Percentiles rank a stretch among this genome's conserved stretches.
These are phyloP conservation scores for Thraustochytrium sp. DNA, from an alignment of 352 stramenopile genomes.

Conservation along the genomic window DNA sequence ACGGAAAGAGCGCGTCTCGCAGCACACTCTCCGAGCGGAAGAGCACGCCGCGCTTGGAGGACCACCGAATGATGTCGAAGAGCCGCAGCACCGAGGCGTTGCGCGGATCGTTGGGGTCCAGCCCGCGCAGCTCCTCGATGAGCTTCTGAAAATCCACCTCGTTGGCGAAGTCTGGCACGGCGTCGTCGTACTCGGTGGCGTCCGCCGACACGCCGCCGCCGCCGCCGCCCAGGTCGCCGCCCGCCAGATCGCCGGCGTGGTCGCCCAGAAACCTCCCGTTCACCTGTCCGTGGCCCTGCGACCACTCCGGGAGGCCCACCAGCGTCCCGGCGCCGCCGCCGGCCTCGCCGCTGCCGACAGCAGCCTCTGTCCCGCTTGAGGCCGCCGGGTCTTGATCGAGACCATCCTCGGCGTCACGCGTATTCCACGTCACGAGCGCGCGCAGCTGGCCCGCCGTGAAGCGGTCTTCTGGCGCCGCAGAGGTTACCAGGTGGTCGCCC, in stretches of 20 bases:
- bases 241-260: background rate
- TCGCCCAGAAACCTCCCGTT: background rate
- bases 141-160: conserved; percentile 41
- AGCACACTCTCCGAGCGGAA: conserved; percentile 54
- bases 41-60: conserved; percentile 55
- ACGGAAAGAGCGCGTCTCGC: background rate
- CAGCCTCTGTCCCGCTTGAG: too few relatives aligned
- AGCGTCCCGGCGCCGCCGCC: background rate
- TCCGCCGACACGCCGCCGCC: conserved; percentile 29
- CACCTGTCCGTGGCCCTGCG: background rate
- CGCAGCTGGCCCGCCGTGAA: background rate
- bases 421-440: background rate
- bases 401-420: background rate
- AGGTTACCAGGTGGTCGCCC: background rate
- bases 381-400: background rate
- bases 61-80: conserved; percentile 52
- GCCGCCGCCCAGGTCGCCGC: background rate
- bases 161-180: conserved; percentile 27
- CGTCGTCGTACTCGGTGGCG: conserved; percentile 35
- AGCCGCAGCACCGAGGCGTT: conserved; percentile 59
- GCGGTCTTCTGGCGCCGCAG: background rate
- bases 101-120: conserved; percentile 70
- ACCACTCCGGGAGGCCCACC: background rate
- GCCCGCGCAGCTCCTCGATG: background rate
- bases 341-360: background rate